Conservation (phyloP, 257 asterid species). For the Solanum lycopersicoides region DNA sequence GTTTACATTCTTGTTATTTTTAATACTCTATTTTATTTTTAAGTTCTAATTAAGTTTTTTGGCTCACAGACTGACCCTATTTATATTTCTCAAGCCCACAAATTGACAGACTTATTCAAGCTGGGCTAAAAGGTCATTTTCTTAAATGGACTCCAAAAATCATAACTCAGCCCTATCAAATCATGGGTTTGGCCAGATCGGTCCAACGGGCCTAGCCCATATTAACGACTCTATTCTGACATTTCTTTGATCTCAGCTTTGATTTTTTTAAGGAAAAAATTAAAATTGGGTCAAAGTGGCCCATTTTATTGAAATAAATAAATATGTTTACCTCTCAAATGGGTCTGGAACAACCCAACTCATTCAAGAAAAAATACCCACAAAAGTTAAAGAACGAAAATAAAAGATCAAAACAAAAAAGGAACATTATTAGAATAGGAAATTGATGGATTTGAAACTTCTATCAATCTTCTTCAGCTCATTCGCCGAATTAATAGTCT, state of each 20-base stretch:
- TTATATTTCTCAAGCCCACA: too few species aligned
- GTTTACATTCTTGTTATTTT: too few species aligned
- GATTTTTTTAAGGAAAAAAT: not conserved
- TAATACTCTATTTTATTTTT: too few species aligned
- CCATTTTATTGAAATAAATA: not conserved
- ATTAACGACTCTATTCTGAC: not conserved
- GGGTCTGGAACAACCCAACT: not conserved
- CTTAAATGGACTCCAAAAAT: too few species aligned
- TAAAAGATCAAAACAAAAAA: not conserved
- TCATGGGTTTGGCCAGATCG: too few species aligned
- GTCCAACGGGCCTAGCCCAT: too few species aligned
- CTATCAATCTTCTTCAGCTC: not conserved
- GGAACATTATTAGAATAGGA: not conserved
- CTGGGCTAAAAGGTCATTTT: too few species aligned
- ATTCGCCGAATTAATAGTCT: not conserved
- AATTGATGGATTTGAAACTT: not conserved
- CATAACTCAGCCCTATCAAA: too few species aligned
- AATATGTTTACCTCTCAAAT: not conserved
- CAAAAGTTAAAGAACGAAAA: too few species aligned
- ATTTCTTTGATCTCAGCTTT: not conserved
- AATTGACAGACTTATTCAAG: too few species aligned
- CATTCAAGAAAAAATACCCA: not conserved
- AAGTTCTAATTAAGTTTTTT: too few species aligned
- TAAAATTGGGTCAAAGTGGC: not conserved
- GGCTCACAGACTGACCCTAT: too few species aligned